Evolutionary conservation across 805 yeast genomes (phyloP).

Genomic region (Isabelozyma heimii): DNA sequence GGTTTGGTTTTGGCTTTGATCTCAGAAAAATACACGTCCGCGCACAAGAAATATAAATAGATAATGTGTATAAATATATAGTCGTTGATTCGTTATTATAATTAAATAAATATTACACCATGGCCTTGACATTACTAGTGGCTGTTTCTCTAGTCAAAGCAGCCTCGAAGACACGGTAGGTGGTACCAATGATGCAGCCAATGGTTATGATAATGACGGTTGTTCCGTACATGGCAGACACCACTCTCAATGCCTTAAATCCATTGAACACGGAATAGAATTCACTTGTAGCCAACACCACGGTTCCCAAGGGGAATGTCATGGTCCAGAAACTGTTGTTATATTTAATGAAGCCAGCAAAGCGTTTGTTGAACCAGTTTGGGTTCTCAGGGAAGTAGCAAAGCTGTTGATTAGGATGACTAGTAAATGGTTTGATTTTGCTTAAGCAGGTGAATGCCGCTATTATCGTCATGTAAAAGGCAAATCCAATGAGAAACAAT

Average conservation of each 20-base stretch:
- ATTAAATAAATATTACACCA: background rate
- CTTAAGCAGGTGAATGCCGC: slow-evolving; percentile 40
- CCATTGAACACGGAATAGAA: slow-evolving; percentile 45
- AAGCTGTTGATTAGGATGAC: slow-evolving; percentile 18
- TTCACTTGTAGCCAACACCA: slow-evolving; percentile 59
- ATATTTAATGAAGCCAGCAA: slow-evolving; percentile 17
- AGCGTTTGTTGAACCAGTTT: slow-evolving; percentile 7
- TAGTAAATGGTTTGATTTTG: slow-evolving; percentile 38
- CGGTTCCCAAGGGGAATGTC: slow-evolving; percentile 86
- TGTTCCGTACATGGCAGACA: slow-evolving; percentile 60
- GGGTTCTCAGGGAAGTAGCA: slow-evolving; percentile 13
- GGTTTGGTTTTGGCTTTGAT: too few species aligned
- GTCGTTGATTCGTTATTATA: background rate
- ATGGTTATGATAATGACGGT: slow-evolving; percentile 44
- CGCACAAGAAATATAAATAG: too few species aligned
- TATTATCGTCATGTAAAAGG: slow-evolving; percentile 47
- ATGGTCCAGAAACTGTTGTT: slow-evolving; percentile 61
- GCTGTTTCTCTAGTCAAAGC: background rate
- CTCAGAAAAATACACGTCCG: too few species aligned
- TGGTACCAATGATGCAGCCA: slow-evolving; percentile 30
- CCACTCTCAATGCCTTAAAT: slow-evolving; percentile 56
- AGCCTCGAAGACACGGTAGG: slow-evolving; percentile 9
- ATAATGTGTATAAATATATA: too few species aligned
- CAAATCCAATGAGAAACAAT: slow-evolving; percentile 49
- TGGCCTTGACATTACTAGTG: background rate